Evolutionary conservation across 2,329 filamentous ascomycete species (phyloP), one percentile per base, ranked within the genome.

Genomic region (Ceratocystis smalleyi): DNA sequence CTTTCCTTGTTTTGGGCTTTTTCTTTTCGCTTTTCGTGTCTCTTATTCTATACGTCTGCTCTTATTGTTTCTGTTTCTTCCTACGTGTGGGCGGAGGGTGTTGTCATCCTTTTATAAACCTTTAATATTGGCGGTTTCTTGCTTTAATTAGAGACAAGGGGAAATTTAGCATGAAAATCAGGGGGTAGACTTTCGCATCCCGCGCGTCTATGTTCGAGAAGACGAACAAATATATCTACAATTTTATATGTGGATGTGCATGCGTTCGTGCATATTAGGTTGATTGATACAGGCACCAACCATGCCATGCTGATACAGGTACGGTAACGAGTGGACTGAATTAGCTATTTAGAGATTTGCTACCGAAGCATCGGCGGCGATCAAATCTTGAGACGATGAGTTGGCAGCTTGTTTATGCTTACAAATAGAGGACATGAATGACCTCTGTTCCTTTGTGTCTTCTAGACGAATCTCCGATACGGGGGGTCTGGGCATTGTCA

Each of bases 81-180:
- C 60, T 24, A 24, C 22, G 55, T 43, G 22, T 47, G 59, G 47
- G 59, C 43, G 59, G 47, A 19, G 59, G 43, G 40, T 45, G 30
- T 40, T 30, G 43, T 61, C 8, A 15, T 55, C 27, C 40, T 61
- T 49, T 45, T 61, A 45, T 61, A 61, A 61, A 47, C 43, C 43
- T 61, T 61, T 61, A 61, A 61, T 61, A 61, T 27, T 61, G 59
- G 59, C 59, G 59, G 19, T n/a, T 47, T n/a, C 43, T 15, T 40
- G 59, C 24, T 61, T 55, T n/a, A 7, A 32, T 15, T 5, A 27
- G 27, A 55, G 51, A 19, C 47, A 19, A 24, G n/a, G n/a, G 47
- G 8, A 24, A 51, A 24, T 51, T 22, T 22, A 22, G 47, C 47
- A 22, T 51, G 47, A 24, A 51, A 51, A 51, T 51, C 47, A 51